These are phyloP conservation scores for Botryobasidium botryosum DNA, from an alignment of 768 basidiomycete species.

Conservation along the genomic window DNA sequence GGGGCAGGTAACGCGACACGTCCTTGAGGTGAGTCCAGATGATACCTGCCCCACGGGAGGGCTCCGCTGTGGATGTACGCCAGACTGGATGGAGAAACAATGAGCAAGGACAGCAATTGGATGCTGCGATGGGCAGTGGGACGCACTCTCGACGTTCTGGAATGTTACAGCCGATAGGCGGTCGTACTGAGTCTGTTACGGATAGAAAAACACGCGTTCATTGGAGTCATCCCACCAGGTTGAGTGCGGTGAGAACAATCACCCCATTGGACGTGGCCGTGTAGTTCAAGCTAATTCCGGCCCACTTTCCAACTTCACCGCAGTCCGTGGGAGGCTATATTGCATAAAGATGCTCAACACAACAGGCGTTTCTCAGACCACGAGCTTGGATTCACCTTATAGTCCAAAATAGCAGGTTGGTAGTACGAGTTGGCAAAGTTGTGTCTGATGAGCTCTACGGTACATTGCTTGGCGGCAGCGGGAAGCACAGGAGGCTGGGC, in stretches of 20 bases:
- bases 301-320: slow-evolving; percentile 53
- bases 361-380: background rate
- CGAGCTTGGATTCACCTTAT: background rate
- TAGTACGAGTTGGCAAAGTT: slow-evolving; percentile 14
- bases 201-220: background rate
- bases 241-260: background rate
- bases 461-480: slow-evolving; percentile 40
- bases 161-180: slow-evolving; percentile 57
- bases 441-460: slow-evolving; percentile 44
- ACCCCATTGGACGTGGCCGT: slow-evolving; percentile 58
- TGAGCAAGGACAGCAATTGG: background rate
- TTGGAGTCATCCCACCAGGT: background rate
- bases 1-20: slow-evolving; percentile 50
- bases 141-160: slow-evolving; percentile 58
- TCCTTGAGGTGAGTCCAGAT: slow-evolving; percentile 69
- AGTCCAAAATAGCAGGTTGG: background rate
- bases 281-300: slow-evolving; percentile 56
- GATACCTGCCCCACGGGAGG: slow-evolving; percentile 47
- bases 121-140: background rate
- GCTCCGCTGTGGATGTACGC: slow-evolving; percentile 70
- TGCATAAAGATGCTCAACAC: background rate
- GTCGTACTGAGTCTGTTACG: slow-evolving; percentile 40
- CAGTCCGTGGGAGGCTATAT: slow-evolving; percentile 46
- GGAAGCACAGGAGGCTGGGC: slow-evolving; percentile 59
- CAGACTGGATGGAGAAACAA: slow-evolving; percentile 34